Conservation (phyloP, 1,139 yeast species). For the Saccharomyces hybrid region DNA sequence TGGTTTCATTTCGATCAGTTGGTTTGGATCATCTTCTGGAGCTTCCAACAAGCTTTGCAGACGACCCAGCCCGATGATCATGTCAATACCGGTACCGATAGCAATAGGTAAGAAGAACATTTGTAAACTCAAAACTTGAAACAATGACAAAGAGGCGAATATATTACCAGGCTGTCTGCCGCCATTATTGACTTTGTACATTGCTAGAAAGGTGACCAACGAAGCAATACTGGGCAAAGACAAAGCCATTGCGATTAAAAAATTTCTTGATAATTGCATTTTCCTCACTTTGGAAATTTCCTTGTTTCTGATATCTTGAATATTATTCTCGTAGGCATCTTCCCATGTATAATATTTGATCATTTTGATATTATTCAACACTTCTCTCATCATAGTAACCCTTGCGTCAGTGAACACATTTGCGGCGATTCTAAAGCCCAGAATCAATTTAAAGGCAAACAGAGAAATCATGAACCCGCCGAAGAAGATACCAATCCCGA, state of each 20-base stretch:
- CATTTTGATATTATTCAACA: slow-evolving; percentile 44
- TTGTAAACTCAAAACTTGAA: slow-evolving; percentile 66
- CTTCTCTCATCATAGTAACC: slow-evolving; percentile 45
- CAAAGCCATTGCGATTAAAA: slow-evolving; percentile 50
- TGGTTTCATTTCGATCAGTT: slow-evolving; percentile 1
- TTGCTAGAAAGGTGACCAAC: slow-evolving; percentile 62
- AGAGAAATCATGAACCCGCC: slow-evolving; percentile 30
- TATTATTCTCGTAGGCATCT: slow-evolving; percentile 46
- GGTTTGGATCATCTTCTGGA: slow-evolving; percentile 32
- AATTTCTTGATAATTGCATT: slow-evolving; percentile 51
- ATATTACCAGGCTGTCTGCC: slow-evolving; percentile 54
- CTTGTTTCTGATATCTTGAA: slow-evolving; percentile 38
- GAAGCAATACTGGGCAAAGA: slow-evolving; percentile 63
- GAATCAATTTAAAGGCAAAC: slow-evolving; percentile 36
- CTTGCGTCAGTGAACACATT: slow-evolving; percentile 44
- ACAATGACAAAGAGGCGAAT: slow-evolving; percentile 74
- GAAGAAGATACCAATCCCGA: slow-evolving; percentile 53
- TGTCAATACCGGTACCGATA: slow-evolving; percentile 53
- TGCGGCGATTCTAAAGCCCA: slow-evolving; percentile 40
- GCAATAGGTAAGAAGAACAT: slow-evolving; percentile 61
- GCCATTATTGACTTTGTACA: slow-evolving; percentile 46
- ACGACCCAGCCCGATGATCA: slow-evolving; percentile 55
- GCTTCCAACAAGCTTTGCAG: slow-evolving; percentile 49
- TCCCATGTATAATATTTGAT: slow-evolving; percentile 57
- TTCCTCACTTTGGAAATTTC: slow-evolving; percentile 43